Conservation (phyloP, 768 basidiomycete genomes). For the Termitomyces eurrhizus region DNA sequence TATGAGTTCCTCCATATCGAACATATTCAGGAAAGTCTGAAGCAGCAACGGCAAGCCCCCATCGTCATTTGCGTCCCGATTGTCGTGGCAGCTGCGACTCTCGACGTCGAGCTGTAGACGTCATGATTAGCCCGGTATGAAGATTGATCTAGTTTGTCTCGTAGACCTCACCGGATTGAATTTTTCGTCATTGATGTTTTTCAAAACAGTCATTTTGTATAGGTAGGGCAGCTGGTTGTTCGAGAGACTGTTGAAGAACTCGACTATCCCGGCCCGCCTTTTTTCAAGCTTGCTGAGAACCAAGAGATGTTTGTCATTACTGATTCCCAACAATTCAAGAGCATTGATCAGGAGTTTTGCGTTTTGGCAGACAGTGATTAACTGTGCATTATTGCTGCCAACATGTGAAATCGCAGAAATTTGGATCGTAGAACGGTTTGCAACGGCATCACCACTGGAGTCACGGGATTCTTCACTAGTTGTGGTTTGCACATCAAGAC, state of each 20-base stretch:
- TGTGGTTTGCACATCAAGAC: not conserved
- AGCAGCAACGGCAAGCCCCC: not conserved
- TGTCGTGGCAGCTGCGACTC: not conserved
- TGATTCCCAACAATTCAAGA: not conserved
- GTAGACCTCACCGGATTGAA: not conserved
- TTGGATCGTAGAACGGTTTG: not conserved
- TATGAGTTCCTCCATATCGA: slow-evolving; percentile 2
- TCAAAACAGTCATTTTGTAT: not conserved
- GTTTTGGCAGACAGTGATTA: not conserved
- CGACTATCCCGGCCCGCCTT: not conserved
- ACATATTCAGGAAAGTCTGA: not conserved
- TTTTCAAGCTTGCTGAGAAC: not conserved
- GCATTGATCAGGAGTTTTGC: not conserved
- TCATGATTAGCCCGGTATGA: not conserved
- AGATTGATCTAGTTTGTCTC: not conserved
- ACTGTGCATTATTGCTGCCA: not conserved
- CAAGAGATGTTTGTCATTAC: slow-evolving; percentile 1
- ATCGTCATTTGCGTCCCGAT: not conserved
- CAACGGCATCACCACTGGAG: not conserved
- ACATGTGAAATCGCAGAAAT: not conserved
- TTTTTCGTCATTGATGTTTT: not conserved
- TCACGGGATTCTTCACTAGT: not conserved
- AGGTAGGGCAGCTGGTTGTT: not conserved
- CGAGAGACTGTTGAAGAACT: not conserved
- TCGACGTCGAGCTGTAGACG: not conserved